Evolutionary conservation across 805 yeast genomes (phyloP), one percentile per base, ranked within the genome.

Genomic region (Jamesozyma jinghongensis): DNA sequence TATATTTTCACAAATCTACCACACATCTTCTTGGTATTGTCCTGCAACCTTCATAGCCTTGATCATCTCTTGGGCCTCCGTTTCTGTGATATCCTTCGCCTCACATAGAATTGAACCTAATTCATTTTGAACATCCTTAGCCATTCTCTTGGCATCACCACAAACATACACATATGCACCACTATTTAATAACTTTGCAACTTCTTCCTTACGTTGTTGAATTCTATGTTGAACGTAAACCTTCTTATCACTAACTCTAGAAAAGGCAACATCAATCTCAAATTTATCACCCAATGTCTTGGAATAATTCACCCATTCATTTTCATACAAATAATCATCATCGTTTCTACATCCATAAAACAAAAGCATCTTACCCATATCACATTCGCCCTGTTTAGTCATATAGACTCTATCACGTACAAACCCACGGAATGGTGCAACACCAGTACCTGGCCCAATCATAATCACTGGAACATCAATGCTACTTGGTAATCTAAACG

Each of bases 381-480:
- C 69, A 35, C 60, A 61, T 43, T 68, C 69, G 49, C 70, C 69
- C 34, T 59, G 60, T 43, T 68, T 68, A 11, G 65, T 66, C 56
- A 69, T 74, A 31, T 66, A 61, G n/a, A 79, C 83, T 55, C 88
- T 81, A 60, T 90, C 98, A 67, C 94, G 79, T 29, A 90, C 65
- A 51, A 90, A 90, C 3, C 95, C 98, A 68, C 98, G 80, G 70
- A 92, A 85, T 46, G 98, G 98, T 8, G 98, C 97, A 38, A 90
- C 90, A 62, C 98, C 98, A 3, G 98, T 92, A 49, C 98, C 98
- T 35, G 98, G 97, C 22, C 98, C 98, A 56, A 90, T 74, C 82
- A 88, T 76, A 53, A 90, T 86, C 18, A 90, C 73, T 14, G 97
- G 97, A 26, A 80, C 77, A 3, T 74, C 63, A 26, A 94, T 81